Percentiles rank a stretch among this genome's conserved stretches.
Conservation (phyloP, 352 stramenopile genomes). For the Globisporangium nunn region DNA sequence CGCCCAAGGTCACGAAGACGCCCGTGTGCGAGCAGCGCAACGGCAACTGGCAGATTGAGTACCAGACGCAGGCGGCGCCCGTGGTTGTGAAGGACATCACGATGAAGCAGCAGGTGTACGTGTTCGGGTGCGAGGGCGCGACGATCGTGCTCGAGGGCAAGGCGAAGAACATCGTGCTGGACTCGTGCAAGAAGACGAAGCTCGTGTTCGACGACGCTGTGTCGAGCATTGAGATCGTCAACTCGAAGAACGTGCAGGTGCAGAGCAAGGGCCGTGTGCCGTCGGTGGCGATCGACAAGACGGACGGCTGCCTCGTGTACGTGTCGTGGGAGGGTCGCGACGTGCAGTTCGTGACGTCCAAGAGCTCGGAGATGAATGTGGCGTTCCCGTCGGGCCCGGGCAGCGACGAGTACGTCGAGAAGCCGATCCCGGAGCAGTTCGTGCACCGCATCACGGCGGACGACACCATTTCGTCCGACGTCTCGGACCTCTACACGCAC, state of each 20-base stretch:
- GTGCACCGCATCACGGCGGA: constrained; percentile 89
- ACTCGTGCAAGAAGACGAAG: constrained; percentile 94
- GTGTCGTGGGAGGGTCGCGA: constrained; percentile 89
- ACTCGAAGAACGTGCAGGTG: constrained; percentile 96
- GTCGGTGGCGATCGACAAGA: constrained; percentile 98
- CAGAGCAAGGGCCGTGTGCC: constrained; percentile 92
- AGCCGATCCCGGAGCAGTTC: constrained; percentile 97
- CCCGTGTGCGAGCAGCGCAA: constrained; percentile 85
- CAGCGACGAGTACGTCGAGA: constrained; percentile 91
- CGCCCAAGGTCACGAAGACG: constrained; percentile 38
- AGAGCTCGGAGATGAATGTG: constrained; percentile 97
- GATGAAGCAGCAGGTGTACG: constrained; percentile 95
- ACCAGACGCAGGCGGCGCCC: constrained; percentile 86
- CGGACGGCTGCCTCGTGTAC: constrained; percentile 94
- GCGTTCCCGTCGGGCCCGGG: constrained; percentile 83
- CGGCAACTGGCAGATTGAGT: constrained; percentile 96
- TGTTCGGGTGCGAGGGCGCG: constrained; percentile 92
- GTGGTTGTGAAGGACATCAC: constrained; percentile 88
- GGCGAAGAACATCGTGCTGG: constrained; percentile 95
- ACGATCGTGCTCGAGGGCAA: constrained; percentile 96
- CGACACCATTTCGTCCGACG: constrained; percentile 83
- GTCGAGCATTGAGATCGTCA: constrained; percentile 96
- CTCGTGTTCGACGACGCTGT: constrained; percentile 96
- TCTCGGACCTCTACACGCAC: constrained; percentile 94
- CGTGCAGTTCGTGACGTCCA: constrained; percentile 92